These are phyloP conservation scores for Suillus discolor DNA, from an alignment of 768 basidiomycete genomes.

Conservation along the genomic window DNA sequence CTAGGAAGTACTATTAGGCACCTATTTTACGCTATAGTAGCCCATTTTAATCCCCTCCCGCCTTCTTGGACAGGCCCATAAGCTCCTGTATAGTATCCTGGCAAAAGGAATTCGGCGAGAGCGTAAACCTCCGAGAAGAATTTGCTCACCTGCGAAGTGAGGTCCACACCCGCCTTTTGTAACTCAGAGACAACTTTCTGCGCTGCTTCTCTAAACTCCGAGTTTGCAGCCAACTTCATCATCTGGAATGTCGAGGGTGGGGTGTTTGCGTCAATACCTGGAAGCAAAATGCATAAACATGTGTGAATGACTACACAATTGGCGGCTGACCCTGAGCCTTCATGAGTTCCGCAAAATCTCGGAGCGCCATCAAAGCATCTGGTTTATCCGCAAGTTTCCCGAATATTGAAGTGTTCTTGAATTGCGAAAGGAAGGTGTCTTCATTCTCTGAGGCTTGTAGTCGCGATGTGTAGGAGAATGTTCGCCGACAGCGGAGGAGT, in stretches of 20 bases:
- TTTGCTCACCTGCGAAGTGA: conserved; percentile 51
- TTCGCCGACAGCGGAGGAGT: conserved; percentile 22
- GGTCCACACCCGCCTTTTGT: conserved; percentile 61
- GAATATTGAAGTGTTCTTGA: conserved; percentile 48
- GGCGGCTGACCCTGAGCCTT: conserved; percentile 46
- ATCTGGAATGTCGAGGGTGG: conserved; percentile 54
- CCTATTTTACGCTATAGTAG: conserved; percentile 1
- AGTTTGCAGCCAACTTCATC: conserved; percentile 53
- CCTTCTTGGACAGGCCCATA: conserved; percentile 30
- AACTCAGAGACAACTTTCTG: conserved; percentile 50
- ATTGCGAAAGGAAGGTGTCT: conserved; percentile 39
- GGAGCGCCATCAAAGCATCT: conserved; percentile 50
- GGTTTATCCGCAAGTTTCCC: conserved; percentile 52
- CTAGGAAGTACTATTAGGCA: not conserved
- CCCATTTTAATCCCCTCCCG: conserved; percentile 19
- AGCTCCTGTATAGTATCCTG: conserved; percentile 52
- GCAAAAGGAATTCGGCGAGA: not conserved
- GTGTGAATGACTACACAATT: conserved; percentile 8
- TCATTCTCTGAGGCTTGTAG: conserved; percentile 36
- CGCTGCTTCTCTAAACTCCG: conserved; percentile 54
- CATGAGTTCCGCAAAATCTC: conserved; percentile 46
- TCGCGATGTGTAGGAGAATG: conserved; percentile 32
- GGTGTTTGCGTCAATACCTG: conserved; percentile 51
- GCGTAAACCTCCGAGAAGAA: not conserved
- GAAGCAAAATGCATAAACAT: not conserved